Evolutionary conservation across 2,329 filamentous ascomycete species (phyloP).

Genomic region (Fusarium sp.): DNA sequence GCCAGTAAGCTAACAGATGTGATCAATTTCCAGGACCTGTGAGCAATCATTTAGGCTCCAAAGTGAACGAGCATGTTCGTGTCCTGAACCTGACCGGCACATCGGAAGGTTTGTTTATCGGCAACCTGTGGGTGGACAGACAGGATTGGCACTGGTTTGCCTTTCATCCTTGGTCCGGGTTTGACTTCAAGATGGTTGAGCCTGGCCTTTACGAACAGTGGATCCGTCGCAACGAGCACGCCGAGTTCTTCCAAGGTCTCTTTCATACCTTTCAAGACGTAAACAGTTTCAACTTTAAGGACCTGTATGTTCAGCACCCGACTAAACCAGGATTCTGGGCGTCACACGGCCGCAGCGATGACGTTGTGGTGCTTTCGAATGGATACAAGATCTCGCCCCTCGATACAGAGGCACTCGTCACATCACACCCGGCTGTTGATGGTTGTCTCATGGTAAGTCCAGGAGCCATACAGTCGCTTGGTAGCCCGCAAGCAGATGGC

Average conservation of each 20-base stretch:
- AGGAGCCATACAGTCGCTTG: background rate
- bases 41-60: constrained; percentile 40
- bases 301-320: constrained; percentile 44
- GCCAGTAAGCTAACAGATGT: background rate
- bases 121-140: constrained; percentile 41
- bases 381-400: constrained; percentile 48
- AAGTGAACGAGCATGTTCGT: constrained; percentile 47
- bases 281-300: constrained; percentile 46
- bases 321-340: constrained; percentile 45
- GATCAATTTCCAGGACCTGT: constrained; percentile 34
- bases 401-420: constrained; percentile 44
- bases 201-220: constrained; percentile 47
- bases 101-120: constrained; percentile 49
- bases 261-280: constrained; percentile 48
- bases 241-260: constrained; percentile 27
- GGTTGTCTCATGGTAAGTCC: constrained; percentile 38
- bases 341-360: constrained; percentile 46
- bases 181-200: constrained; percentile 49
- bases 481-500: background rate
- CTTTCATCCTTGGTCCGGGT: constrained; percentile 49
- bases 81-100: constrained; percentile 50
- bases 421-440: constrained; percentile 39
- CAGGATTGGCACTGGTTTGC: constrained; percentile 49
- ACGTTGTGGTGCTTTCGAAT: constrained; percentile 46
- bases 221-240: constrained; percentile 45